Conservation (phyloP, 2,329 filamentous ascomycete species). For the Colletotrichum kahawae region DNA sequence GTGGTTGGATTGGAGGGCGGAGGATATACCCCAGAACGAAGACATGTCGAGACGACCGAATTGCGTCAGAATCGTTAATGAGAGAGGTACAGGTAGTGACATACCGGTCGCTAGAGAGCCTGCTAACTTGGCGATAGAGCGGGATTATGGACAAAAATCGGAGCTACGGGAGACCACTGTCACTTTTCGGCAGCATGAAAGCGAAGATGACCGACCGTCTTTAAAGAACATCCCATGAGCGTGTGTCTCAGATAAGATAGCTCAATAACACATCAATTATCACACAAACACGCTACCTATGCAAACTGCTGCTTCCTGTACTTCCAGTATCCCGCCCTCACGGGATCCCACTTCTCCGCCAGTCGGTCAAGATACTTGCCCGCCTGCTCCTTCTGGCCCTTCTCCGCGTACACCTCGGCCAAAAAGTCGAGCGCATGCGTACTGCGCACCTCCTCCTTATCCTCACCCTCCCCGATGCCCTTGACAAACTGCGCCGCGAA, state of each 20-base stretch:
- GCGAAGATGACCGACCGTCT: neutral
- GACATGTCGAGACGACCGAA: neutral
- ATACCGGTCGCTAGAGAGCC: neutral
- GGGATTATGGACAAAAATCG: neutral
- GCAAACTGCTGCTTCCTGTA: constrained; percentile 45
- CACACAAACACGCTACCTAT: neutral
- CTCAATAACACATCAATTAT: neutral
- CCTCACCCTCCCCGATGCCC: constrained; percentile 45
- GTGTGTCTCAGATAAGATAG: neutral
- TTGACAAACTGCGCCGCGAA: constrained; percentile 60
- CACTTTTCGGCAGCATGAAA: neutral
- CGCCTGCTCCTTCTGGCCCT: constrained; percentile 65
- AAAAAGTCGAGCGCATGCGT: constrained; percentile 75
- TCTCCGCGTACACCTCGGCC: constrained; percentile 69
- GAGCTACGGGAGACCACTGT: neutral
- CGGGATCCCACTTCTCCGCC: constrained; percentile 86
- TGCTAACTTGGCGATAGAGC: neutral
- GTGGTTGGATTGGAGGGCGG: neutral
- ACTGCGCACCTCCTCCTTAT: constrained; percentile 59
- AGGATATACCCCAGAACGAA: neutral
- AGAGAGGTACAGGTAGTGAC: neutral
- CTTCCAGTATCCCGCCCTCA: constrained; percentile 92
- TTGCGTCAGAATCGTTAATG: neutral
- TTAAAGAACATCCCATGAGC: neutral
- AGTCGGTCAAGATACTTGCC: constrained; percentile 74